A percentile compares a stretch with the other conserved stretches of the same genome.
Conservation (phyloP, 1,284 basidiomycete species). For the Nidula niveotomentosa region DNA sequence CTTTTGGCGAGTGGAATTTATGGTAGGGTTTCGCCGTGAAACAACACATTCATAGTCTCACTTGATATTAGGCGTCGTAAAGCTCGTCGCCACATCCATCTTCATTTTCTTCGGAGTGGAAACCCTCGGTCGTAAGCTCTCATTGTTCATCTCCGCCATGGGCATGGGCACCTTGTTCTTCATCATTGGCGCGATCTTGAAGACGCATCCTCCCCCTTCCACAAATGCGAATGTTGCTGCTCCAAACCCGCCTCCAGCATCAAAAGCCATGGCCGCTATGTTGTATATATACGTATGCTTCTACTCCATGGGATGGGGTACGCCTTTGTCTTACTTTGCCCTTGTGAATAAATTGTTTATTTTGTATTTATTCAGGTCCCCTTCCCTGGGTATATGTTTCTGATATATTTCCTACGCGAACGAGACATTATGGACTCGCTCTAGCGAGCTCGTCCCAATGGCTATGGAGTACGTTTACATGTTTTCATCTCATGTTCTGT, state of each 20-base stretch:
- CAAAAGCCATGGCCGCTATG: constrained; percentile 74
- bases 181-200: constrained; percentile 77
- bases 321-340: neutral
- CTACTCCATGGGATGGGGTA: constrained; percentile 70
- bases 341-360: neutral
- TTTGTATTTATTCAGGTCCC: constrained; percentile 27
- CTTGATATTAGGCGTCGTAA: constrained; percentile 42
- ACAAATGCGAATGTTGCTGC: constrained; percentile 20
- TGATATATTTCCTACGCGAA: constrained; percentile 84
- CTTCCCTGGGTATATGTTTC: constrained; percentile 73
- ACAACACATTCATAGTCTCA: neutral
- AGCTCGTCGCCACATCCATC: constrained; percentile 66
- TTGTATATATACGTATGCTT: constrained; percentile 77
- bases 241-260: constrained; percentile 42
- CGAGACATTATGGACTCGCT: constrained; percentile 76
- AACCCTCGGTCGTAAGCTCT: constrained; percentile 72
- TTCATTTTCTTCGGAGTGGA: constrained; percentile 61
- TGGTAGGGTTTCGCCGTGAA: constrained; percentile 33
- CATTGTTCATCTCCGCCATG: constrained; percentile 69
- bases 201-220: constrained; percentile 61
- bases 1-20: constrained; percentile 84
- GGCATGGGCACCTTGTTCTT: constrained; percentile 81
- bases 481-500: too few relatives aligned
- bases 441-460: constrained; percentile 74
- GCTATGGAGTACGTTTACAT: constrained; percentile 65